These are phyloP conservation scores for Fusarium sp. DNA, from an alignment of 2,329 filamentous ascomycete species.

Conservation along the genomic window DNA sequence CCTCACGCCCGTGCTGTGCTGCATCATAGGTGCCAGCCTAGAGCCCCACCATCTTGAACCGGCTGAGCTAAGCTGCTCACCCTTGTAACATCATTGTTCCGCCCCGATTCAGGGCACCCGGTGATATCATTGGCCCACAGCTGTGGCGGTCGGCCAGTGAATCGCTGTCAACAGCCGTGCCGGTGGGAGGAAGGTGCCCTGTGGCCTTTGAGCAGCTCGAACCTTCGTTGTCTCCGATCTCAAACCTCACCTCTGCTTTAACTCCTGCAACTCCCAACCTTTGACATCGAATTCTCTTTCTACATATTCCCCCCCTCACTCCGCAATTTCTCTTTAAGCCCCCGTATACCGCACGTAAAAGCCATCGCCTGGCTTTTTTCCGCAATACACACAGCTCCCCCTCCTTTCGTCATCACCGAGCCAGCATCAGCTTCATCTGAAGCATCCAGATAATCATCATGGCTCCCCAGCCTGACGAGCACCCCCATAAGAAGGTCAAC, in stretches of 20 bases:
- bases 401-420: slow-evolving; percentile 44
- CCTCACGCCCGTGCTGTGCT: slow-evolving; percentile 36
- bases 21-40: slow-evolving; percentile 45
- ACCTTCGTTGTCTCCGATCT: slow-evolving; percentile 43
- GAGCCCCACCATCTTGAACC: slow-evolving; percentile 31
- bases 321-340: slow-evolving; percentile 19
- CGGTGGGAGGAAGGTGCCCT: slow-evolving; percentile 44
- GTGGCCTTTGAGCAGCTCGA: slow-evolving; percentile 49
- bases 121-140: slow-evolving; percentile 54
- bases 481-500: slow-evolving; percentile 80
- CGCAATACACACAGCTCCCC: slow-evolving; percentile 35
- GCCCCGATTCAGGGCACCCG: slow-evolving; percentile 47
- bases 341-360: slow-evolving; percentile 19
- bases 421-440: slow-evolving; percentile 46
- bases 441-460: slow-evolving; percentile 65
- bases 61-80: slow-evolving; percentile 46
- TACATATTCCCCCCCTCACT: slow-evolving; percentile 1
- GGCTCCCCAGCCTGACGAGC: slow-evolving; percentile 75
- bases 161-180: slow-evolving; percentile 45
- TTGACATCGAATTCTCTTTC: slow-evolving; percentile 29
- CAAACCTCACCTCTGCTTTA: slow-evolving; percentile 36
- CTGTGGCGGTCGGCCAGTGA: slow-evolving; percentile 47
- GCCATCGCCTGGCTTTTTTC: slow-evolving; percentile 41
- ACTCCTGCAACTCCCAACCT: slow-evolving; percentile 38
- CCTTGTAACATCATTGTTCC: slow-evolving; percentile 55